Evolutionary conservation across 768 basidiomycete species (phyloP), one percentile per base, ranked within the genome.

Genomic region (Psilocybe subaeruginosa): DNA sequence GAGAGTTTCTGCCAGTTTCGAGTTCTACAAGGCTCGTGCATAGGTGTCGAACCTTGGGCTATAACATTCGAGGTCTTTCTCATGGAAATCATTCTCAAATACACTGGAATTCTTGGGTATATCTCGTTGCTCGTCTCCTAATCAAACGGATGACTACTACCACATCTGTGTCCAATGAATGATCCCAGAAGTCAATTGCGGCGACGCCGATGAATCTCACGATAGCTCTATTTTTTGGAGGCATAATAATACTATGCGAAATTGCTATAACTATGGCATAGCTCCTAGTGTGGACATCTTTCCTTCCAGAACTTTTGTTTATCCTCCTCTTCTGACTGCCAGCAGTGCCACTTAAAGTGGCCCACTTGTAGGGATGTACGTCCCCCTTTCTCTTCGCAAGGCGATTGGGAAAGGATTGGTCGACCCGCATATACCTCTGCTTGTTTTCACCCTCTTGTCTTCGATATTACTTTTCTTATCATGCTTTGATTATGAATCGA

Each of bases 401-500:
- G 8, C 23, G 11, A n/a, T 53, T 14, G 3, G 31, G 31, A 33
- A 37, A 53, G 29, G n/a, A 53, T 33, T 29, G 30, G 30, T 51
- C 11, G 51, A 59, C 37, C 58, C 58, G 16, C 37, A 60, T 17
- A 35, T 60, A 37, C 39, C 49, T 12, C 37, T 58, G 37, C 33
- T 65, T 14, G 30, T 61, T 43, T 50, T 48, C n/a, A 53, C 54
- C 2, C 30, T 51, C 14, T 48, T 56, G n/a, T 57, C 64, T 33
- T 53, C 55, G 0, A 19, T 59, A 8, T 53, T 59, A 31, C 54
- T 65, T 19, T 39, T 59, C 46, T 41, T 59, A 16, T 29, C 57
- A 31, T 27, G 48, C 17, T 54, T 65, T 43, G 58, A 49, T 8
- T 50, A 60, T 12, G 57, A 46, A 39, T 61, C 58, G 27, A 58